Base-by-base conservation (phyloP, 176 grass and related monocot species). In the Urochloa ruziziensis region DNA sequence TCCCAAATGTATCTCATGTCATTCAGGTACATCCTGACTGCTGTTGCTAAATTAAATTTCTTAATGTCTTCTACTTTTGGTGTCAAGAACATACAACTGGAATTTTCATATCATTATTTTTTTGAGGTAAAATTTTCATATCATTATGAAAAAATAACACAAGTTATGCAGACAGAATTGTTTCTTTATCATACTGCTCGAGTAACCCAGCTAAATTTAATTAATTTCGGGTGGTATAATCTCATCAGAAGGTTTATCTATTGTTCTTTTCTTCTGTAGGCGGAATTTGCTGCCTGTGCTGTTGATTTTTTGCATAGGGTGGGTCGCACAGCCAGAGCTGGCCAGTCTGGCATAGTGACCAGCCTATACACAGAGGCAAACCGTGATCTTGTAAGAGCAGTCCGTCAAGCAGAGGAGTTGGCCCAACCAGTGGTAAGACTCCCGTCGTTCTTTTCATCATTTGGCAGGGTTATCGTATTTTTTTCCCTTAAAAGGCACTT, bases 281-380 rank as follows among this genome's bases (percentile, higher is more conserved):
- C 96, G 18, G 96, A 95, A 87, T 98, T 98, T 90, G 93, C 96
- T 62, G 92, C 91, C 14, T 95, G 89, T 4, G 96, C 93, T 82
- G 96, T 98, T 52, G 96, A 98, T 88, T 98, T 98, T 82, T 88
- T 98, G 85, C 96, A 98, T 47, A 93, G 96, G 71, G 96, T 98
- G 48, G 91, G 96, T 43, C 92, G 96, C 29, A 98, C 96, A 48
- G 96, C 91, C 44, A 86, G 96, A 90, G 96, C 93, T 57, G 96
- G 96, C 33, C 90, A 92, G 32, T 89, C 80, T 89, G 96, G 96
- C 52, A 89, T 84, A 65, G 96, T 98, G 32, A 95, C 96, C 23
- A 98, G 93, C 89, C 83, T 98, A 42, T 98, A 90, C 73, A 89
- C 87, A 15, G 77, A 67, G 65, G 88, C 96, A 54, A 92, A 95